Base-by-base conservation (phyloP, 2,329 filamentous ascomycete genomes). In the Aspergillus aculeatus region DNA sequence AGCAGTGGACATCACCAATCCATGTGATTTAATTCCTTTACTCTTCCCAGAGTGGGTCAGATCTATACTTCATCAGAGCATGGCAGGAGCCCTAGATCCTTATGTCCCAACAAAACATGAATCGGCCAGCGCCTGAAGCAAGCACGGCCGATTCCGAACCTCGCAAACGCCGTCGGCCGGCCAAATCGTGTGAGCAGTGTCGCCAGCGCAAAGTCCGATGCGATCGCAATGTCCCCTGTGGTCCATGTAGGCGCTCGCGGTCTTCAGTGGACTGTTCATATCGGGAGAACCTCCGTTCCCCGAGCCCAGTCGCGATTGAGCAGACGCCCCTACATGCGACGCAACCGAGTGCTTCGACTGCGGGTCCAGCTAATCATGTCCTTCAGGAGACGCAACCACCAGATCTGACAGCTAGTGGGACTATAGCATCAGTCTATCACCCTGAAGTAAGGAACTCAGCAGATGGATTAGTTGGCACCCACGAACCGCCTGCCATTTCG, bases 181-280 rank as follows among this genome's bases (percentile, higher is more conserved):
- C 68, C 12, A 64, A 68, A 21, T 64, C 70, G 1, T 73, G 70
- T 57, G 65, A 69, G 51, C 68, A 68, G 57, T 73, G 71, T 48
- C 70, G 70, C 26, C 66, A 62, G 11, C 69, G 70, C 50, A 73
- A 73, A 59, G 63, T 73, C 29, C 66, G 67, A 31, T 73, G 71
- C 53, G 70, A 73, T 57, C 69, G 64, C 19, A 60, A 62, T 38
- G 55, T 66, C 16, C 71, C 70, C 23, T 73, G 71, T 55, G 66
- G 65, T 2, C 67, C 66, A 29, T 73, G 71, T 56, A 62, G 59
- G 6, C 68, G 67, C 32, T 54, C 66, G 19, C 64, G 65, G 24
- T 58, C 56, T 12, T 63, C 63, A 1, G 32, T 70, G 32, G 53
- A 58, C n/a, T 72, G 69, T 54, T 67, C 62, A 2, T 72, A 71